Base-by-base conservation (phyloP, 352 stramenopile species). In the Thalassiosira hispida region DNA sequence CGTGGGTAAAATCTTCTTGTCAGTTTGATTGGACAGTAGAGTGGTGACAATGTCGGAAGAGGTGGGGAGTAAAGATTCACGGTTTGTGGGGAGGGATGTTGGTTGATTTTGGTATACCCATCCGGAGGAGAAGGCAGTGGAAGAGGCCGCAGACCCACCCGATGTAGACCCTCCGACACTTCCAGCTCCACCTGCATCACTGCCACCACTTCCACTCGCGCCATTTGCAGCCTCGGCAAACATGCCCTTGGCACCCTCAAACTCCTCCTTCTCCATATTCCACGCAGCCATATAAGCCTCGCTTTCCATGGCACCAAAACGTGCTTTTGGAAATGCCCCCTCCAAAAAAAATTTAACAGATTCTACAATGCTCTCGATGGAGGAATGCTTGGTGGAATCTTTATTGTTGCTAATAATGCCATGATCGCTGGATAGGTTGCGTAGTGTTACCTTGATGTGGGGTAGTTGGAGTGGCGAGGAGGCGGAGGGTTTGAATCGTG, bases 361-460 rank as follows among this genome's bases (percentile, higher is more conserved):
- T 64, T 61, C 44, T 6, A 73, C 62, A 51, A 77, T 51, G 0
- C 51, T 31, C 49, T 75, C 61, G 1, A 78, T 62, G 3, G 61
- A n/a, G n/a, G n/a, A n/a, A n/a, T n/a, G n/a, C n/a, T n/a, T n/a
- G n/a, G n/a, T n/a, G n/a, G n/a, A n/a, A n/a, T n/a, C n/a, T n/a
- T n/a, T 69, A 1, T 14, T 44, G 67, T 69, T 22, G 14, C 14
- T 16, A 47, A 2, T 16, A 22, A 68, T 70, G 8, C 27, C 51
- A 5, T 8, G 29, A 47, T 59, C 52, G 1, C 44, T 40, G 20
- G n/a, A n/a, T n/a, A 84, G 72, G 23, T 81, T 79, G 29, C 77
- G 69, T 16, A 84, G 16, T 7, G 77, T 80, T 1, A 84, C 70
- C 38, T 84, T 84, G 56, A 80, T 59, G 55, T 72, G 57, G n/a